phyloP scores from a whole-genome alignment of 164 flowering plant species.

The Sextonia rubra region DNA sequence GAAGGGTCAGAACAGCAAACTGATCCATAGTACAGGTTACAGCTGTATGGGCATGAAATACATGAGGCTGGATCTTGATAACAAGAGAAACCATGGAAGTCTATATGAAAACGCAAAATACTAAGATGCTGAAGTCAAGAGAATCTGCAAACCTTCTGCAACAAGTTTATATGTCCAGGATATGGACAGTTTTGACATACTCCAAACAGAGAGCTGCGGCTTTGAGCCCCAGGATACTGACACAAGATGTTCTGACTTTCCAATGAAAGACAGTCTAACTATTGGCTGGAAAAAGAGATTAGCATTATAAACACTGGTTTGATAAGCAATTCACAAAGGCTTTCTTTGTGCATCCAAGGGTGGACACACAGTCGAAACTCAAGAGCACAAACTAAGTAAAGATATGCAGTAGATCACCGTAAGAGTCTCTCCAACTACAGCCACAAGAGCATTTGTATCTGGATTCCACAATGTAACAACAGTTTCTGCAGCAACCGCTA shows the following conservation, averaged over 20 bases:
- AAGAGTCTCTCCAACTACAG: conserved; percentile 71
- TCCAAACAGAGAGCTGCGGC: conserved; percentile 81
- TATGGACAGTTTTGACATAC: conserved; percentile 55
- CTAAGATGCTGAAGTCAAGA: not conserved
- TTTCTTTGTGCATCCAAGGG: not conserved
- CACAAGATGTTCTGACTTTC: conserved; percentile 69
- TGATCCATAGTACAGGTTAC: conserved; percentile 46
- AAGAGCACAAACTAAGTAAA: not conserved
- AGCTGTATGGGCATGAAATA: conserved; percentile 41
- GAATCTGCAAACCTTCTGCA: conserved; percentile 55
- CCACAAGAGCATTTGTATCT: conserved; percentile 61
- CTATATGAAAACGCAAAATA: conserved; percentile 45
- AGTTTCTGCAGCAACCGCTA: conserved; percentile 91
- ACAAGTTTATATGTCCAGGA: conserved; percentile 79
- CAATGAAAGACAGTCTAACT: conserved; percentile 52
- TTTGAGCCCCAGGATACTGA: conserved; percentile 57
- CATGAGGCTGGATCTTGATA: not conserved
- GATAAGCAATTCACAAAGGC: not conserved
- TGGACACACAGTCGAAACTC: not conserved
- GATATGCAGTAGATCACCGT: conserved; percentile 35
- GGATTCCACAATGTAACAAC: conserved; percentile 92
- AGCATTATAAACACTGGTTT: not conserved
- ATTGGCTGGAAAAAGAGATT: conserved; percentile 51
- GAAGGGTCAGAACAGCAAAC: conserved; percentile 74
- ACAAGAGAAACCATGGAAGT: not conserved